Percentiles rank a stretch among this genome's conserved stretches.
Evolutionary conservation across 1,284 basidiomycete genomes (phyloP).

Genomic region (Cryptococcus maquisensis): DNA sequence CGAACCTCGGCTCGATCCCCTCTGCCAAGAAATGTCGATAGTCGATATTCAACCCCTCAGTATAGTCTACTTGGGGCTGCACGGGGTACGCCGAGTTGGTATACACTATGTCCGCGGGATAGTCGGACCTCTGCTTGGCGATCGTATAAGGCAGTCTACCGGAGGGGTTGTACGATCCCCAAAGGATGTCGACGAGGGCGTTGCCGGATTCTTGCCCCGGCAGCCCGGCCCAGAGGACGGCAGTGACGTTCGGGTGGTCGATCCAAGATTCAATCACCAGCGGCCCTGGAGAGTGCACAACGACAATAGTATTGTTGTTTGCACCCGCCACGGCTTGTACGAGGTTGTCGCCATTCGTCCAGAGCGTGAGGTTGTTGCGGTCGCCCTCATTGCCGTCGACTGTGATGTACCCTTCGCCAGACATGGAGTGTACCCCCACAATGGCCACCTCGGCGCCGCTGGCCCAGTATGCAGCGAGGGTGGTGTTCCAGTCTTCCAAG

Average conservation of each 20-base stretch:
- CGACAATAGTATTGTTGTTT: constrained; percentile 70
- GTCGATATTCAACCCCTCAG: constrained; percentile 70
- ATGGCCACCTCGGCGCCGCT: constrained; percentile 59
- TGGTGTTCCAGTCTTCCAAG: constrained; percentile 63
- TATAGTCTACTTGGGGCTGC: constrained; percentile 58
- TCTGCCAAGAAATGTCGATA: constrained; percentile 72
- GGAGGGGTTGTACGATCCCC: constrained; percentile 63
- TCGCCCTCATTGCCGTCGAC: constrained; percentile 53
- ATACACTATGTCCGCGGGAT: constrained; percentile 53
- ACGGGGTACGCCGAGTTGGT: constrained; percentile 29
- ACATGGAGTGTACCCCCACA: constrained; percentile 64
- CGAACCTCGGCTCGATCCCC: constrained; percentile 59
- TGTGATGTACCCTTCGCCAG: constrained; percentile 70
- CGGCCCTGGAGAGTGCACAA: constrained; percentile 72
- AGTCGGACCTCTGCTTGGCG: constrained; percentile 64
- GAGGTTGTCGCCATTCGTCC: constrained; percentile 64
- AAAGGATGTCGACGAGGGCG: constrained; percentile 60
- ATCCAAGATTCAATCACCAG: constrained; percentile 72
- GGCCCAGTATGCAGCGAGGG: constrained; percentile 55
- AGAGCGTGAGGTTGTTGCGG: constrained; percentile 72
- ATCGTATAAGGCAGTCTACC: constrained; percentile 77
- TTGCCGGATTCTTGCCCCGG: constrained; percentile 75
- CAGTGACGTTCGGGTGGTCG: constrained; percentile 60
- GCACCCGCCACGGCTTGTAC: constrained; percentile 44
- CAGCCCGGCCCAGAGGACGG: constrained; percentile 48